Evolutionary conservation across 164 flowering plant species (phyloP).

Genomic region (Magnolia officinalis): DNA sequence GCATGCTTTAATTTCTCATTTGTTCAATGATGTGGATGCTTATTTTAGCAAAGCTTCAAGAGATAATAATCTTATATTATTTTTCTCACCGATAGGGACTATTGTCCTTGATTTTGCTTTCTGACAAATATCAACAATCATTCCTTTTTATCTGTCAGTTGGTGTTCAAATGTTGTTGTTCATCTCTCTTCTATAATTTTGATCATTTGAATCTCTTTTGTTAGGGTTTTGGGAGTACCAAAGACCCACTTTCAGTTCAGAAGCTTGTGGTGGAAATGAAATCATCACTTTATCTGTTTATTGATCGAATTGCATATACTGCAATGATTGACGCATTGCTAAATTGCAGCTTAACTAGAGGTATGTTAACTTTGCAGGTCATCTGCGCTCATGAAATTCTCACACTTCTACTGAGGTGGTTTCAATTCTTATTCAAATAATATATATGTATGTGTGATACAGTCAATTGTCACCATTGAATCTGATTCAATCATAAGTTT

Average conservation of each 20-base stretch:
- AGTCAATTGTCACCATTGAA: not conserved
- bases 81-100: no score
- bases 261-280: slow-evolving; percentile 61
- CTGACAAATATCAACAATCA: no score
- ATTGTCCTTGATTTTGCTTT: no score
- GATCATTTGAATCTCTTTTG: not conserved
- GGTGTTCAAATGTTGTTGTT: not conserved
- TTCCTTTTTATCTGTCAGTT: not conserved
- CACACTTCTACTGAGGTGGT: not conserved
- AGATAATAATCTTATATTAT: no score
- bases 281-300: slow-evolving; percentile 25
- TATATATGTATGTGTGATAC: not conserved
- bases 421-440: not conserved
- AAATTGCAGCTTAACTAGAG: slow-evolving; percentile 51
- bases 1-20: no score
- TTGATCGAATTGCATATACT: slow-evolving; percentile 68
- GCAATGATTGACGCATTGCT: slow-evolving; percentile 61
- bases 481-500: no score
- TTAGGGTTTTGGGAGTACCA: slow-evolving; percentile 57
- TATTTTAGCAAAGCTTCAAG: no score
- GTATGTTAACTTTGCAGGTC: slow-evolving; percentile 25
- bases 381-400: not conserved
- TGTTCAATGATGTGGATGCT: no score
- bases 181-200: not conserved
- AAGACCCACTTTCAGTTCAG: slow-evolving; percentile 48